Conservation (phyloP, 2,329 filamentous ascomycete species). For the Sporothrix brunneoviolacea region DNA sequence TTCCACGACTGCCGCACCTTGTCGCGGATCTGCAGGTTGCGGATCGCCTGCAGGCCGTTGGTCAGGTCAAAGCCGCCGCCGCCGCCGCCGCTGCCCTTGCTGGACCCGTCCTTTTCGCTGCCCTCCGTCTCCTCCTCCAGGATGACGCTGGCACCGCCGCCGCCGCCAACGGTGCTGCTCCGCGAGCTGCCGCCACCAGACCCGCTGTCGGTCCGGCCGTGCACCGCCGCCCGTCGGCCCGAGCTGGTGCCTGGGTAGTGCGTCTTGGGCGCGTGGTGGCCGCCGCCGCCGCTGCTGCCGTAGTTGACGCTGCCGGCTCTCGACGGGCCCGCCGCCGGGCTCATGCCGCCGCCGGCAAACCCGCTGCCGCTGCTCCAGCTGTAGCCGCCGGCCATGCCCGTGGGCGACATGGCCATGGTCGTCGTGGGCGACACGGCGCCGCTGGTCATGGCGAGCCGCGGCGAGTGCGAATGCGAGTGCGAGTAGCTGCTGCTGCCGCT, state of each 20-base stretch:
- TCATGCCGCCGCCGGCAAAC: not conserved
- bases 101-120: not conserved
- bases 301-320: not conserved
- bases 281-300: not conserved
- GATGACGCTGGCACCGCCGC: not conserved
- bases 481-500: not conserved
- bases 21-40: constrained; percentile 24
- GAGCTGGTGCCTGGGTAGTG: constrained; percentile 9
- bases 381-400: constrained; percentile 1
- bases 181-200: constrained; percentile 8
- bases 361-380: constrained; percentile 9
- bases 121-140: constrained; percentile 16
- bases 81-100: not conserved
- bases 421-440: not conserved
- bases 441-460: not conserved
- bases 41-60: constrained; percentile 24
- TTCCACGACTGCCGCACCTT: constrained; percentile 34
- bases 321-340: not conserved
- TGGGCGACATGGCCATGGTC: constrained; percentile 1
- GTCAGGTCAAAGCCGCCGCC: constrained; percentile 12
- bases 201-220: constrained; percentile 23
- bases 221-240: constrained; percentile 9
- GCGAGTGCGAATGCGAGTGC: not conserved
- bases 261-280: no score
- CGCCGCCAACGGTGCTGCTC: constrained; percentile 18